A percentile compares a stretch with the other conserved stretches of the same genome.
phyloP scores from a whole-genome alignment of 1,284 basidiomycete genomes.

The Neolentinus lepideus region DNA sequence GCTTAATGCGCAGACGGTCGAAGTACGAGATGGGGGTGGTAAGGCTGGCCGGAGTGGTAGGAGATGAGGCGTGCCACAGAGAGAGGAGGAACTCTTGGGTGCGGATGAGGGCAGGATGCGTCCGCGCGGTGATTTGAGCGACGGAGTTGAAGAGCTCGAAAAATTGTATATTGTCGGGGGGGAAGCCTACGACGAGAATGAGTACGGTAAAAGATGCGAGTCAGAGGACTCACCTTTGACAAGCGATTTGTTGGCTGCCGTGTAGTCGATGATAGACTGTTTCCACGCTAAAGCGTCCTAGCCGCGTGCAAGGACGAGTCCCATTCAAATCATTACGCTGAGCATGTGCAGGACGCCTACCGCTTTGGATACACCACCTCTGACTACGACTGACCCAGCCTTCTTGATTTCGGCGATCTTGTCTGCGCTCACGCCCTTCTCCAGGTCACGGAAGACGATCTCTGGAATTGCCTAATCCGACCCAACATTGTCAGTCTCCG shows the following conservation, averaged over 20 bases:
- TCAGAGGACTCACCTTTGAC: conserved; percentile 33
- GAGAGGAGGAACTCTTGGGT: conserved; percentile 50
- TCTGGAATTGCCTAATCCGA: conserved; percentile 47
- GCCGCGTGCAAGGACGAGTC: conserved; percentile 6
- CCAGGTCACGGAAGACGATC: conserved; percentile 42
- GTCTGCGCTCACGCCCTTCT: conserved; percentile 29
- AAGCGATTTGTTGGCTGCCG: conserved; percentile 38
- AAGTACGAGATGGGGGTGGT: conserved; percentile 63
- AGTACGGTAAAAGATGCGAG: neutral
- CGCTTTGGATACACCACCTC: conserved; percentile 47
- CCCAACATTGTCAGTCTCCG: neutral
- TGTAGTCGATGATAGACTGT: conserved; percentile 46
- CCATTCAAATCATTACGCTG: neutral
- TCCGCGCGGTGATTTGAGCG: conserved; percentile 49
- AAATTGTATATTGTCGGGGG: conserved; percentile 60
- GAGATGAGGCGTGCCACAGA: conserved; percentile 47
- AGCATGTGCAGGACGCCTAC: conserved; percentile 19
- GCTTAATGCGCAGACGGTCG: conserved; percentile 69
- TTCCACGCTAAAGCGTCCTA: conserved; percentile 64
- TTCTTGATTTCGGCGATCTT: conserved; percentile 41
- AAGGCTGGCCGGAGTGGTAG: conserved; percentile 37
- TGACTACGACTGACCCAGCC: conserved; percentile 54
- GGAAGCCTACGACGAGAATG: conserved; percentile 43
- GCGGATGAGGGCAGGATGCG: conserved; percentile 41
- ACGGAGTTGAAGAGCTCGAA: conserved; percentile 69